These are phyloP conservation scores for Limnanthes douglasii DNA, from an alignment of 345 rosid genomes.

Conservation along the genomic window DNA sequence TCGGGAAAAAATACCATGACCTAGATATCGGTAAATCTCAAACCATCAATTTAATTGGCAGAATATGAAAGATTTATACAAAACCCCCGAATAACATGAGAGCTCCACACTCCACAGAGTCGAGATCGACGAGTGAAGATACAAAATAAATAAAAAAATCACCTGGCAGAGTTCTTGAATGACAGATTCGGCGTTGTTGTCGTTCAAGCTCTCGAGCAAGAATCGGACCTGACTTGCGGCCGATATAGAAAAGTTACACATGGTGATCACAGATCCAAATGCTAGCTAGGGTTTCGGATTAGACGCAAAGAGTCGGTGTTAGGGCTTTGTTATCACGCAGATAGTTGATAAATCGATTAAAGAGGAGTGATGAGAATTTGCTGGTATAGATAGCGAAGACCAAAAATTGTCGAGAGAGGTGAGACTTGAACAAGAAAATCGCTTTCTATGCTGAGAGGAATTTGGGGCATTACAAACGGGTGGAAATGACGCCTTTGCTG, in stretches of 20 bases:
- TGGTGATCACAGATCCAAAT: constrained; percentile 13
- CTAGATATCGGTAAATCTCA: not conserved
- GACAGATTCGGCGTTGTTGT: constrained; percentile 42
- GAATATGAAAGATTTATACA: no score
- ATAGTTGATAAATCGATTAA: no score
- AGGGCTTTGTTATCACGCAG: no score
- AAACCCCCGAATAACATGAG: not conserved
- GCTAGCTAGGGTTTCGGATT: no score
- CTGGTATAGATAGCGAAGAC: no score
- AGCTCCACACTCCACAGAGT: not conserved
- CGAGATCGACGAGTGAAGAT: not conserved
- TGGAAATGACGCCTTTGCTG: no score
- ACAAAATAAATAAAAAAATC: not conserved
- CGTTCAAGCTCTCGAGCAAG: constrained; percentile 41
- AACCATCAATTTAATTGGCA: not conserved
- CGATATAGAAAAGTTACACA: constrained; percentile 34
- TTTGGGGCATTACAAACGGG: no score
- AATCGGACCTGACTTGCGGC: constrained; percentile 53
- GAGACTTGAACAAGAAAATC: no score
- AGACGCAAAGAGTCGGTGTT: no score
- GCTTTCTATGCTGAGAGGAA: no score
- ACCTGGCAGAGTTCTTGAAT: constrained; percentile 57
- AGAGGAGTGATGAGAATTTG: no score
- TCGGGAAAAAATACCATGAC: not conserved
- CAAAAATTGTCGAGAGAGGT: no score